Base-by-base conservation (phyloP, 1,139 yeast species). In the Zygosaccharomyces sapae region DNA sequence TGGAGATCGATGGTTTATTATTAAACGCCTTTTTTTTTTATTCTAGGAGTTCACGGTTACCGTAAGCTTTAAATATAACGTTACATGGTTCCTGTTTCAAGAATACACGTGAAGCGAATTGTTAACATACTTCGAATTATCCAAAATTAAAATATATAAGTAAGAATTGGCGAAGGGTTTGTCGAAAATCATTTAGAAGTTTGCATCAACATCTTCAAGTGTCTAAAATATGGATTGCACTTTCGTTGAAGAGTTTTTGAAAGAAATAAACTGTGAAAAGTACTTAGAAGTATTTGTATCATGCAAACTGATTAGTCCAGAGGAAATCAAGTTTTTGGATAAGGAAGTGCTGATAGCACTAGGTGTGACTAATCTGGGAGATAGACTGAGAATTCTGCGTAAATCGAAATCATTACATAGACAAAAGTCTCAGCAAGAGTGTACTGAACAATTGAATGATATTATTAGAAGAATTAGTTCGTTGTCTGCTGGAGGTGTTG, bases 321-420 rank as follows among this genome's bases (percentile, higher is more conserved):
- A 59, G 1, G 57, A 62, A 3, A 37, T 70, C 10, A 58, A 56
- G 19, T 62, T 55, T 39, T 66, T 89, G 43, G 96, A 88, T 59
- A 73, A 77, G 33, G 73, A 69, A n/a, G 78, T 89, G 0, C 73
- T 92, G 47, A 76, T 75, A 46, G 95, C 85, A 52, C 65, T 92
- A 6, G 97, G 96, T 0, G 69, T 92, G n/a, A 56, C 57, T 16
- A 83, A 80, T 55, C 77, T 92, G 7, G 97, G 97, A 0, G 97
- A 92, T 63, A 71, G 97, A 30, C 72, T 92, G 31, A 83, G 47
- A 69, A 81, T 30, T 63, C 72, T 45, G 66, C 70, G 46, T 49
- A 77, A 54, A 68, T 73, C 55, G 37, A 55, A 55, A 57, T 45
- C 22, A 31, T 46, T 55, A 38, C 48, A 55, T 37, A 41, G 49